These are phyloP conservation scores for Stephania cephalantha DNA, from an alignment of 164 flowering plant species.

Conservation along the genomic window DNA sequence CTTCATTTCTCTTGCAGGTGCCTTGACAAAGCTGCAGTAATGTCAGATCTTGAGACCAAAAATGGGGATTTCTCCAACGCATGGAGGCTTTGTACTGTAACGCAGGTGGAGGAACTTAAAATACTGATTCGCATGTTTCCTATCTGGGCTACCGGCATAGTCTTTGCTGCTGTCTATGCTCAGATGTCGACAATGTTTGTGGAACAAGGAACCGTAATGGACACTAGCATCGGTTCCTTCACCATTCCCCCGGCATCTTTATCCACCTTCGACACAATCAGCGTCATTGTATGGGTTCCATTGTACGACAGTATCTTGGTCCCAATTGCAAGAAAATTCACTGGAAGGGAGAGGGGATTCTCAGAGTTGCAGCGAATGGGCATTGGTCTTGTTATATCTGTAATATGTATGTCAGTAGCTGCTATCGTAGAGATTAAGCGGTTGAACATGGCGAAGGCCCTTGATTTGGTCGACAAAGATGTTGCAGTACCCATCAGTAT, in stretches of 20 bases:
- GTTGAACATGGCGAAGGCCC: constrained; percentile 43
- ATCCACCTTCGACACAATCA: constrained; percentile 68
- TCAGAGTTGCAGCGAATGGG: constrained; percentile 84
- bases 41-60: constrained; percentile 45
- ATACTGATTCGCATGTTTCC: constrained; percentile 87
- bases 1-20: constrained; percentile 34
- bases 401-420: constrained; percentile 68
- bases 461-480: constrained; percentile 33
- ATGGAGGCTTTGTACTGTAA: constrained; percentile 79
- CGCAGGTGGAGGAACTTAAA: constrained; percentile 84
- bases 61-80: constrained; percentile 49
- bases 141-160: constrained; percentile 82
- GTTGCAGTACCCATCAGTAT: constrained; percentile 56
- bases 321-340: constrained; percentile 65
- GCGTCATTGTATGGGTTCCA: constrained; percentile 86
- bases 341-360: constrained; percentile 75
- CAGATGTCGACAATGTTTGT: constrained; percentile 89
- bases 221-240: constrained; percentile 70
- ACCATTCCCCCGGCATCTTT: constrained; percentile 81
- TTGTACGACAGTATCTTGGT: constrained; percentile 64
- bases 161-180: constrained; percentile 79
- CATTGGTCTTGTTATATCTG: constrained; percentile 69
- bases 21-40: constrained; percentile 73
- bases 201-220: constrained; percentile 77
- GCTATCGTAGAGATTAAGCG: constrained; percentile 70